Percentiles rank a stretch among this genome's conserved stretches.
Conservation (phyloP, 2,329 filamentous ascomycete species). For the Fusarium sulawesiense region DNA sequence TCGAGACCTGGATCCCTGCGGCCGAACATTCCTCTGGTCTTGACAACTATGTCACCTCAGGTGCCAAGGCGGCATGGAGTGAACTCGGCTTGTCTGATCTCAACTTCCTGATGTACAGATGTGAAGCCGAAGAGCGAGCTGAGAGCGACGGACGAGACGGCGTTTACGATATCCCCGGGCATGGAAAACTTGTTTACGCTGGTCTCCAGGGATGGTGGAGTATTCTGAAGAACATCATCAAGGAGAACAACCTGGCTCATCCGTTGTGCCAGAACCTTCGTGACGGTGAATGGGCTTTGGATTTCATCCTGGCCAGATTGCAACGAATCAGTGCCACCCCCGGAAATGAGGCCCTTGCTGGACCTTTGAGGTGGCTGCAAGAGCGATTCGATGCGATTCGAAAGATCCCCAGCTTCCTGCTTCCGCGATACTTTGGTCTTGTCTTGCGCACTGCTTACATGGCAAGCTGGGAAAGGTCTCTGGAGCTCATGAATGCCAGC, state of each 20-base stretch:
- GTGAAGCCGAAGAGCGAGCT: conserved; percentile 87
- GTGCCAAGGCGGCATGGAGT: conserved; percentile 81
- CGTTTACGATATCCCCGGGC: conserved; percentile 86
- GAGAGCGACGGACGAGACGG: conserved; percentile 83
- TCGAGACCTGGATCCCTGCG: conserved; percentile 94
- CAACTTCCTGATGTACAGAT: conserved; percentile 92
- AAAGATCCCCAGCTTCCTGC: conserved; percentile 85
- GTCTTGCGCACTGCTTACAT: conserved; percentile 89
- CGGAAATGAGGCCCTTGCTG: conserved; percentile 70
- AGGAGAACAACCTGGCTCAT: conserved; percentile 90
- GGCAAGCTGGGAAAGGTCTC: conserved; percentile 80
- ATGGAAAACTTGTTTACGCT: conserved; percentile 90
- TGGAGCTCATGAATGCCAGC: conserved; percentile 82
- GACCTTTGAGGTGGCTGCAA: conserved; percentile 81
- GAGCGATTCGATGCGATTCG: conserved; percentile 88
- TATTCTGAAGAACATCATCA: conserved; percentile 83
- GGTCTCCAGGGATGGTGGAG: conserved; percentile 99
- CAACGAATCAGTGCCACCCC: conserved; percentile 75
- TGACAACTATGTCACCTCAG: conserved; percentile 86
- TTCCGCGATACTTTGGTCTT: conserved; percentile 93
- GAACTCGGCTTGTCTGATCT: conserved; percentile 82
- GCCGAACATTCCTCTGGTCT: conserved; percentile 86
- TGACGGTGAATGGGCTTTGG: conserved; percentile 90
- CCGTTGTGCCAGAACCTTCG: conserved; percentile 93
- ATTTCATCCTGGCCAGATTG: conserved; percentile 84